These are phyloP conservation scores for Limnanthes douglasii DNA, from an alignment of 345 rosid species.

Conservation along the genomic window DNA sequence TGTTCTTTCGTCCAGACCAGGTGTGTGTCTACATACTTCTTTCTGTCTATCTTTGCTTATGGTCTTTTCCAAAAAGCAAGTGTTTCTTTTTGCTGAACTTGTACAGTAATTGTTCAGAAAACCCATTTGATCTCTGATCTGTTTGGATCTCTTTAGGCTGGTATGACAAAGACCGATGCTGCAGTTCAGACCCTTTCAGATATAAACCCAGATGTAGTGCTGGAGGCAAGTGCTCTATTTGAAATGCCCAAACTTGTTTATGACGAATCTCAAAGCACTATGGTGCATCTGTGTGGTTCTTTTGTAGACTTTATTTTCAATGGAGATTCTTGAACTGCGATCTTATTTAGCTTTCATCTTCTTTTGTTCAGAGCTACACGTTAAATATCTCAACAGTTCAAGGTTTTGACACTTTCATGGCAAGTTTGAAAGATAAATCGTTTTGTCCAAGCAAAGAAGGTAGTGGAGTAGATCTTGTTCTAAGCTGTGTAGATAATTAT, in stretches of 20 bases:
- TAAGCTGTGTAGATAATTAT: conserved; percentile 94
- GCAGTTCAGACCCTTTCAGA: conserved; percentile 94
- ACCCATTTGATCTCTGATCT: conserved; percentile 2
- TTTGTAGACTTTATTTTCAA: conserved; percentile 2
- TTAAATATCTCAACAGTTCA: conserved; percentile 81
- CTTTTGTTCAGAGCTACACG: conserved; percentile 58
- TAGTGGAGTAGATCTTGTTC: conserved; percentile 83
- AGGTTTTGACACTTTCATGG: conserved; percentile 83
- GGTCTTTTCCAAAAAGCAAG: not conserved
- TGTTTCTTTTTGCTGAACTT: not conserved
- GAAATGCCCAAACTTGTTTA: conserved; percentile 2
- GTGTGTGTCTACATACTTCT: conserved; percentile 14
- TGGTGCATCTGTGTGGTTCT: not conserved
- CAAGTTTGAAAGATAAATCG: conserved; percentile 56
- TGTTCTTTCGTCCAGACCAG: conserved; percentile 96
- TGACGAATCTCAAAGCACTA: not conserved
- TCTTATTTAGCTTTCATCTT: not conserved
- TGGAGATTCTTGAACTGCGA: too few relatives aligned
- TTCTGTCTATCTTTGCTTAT: too few relatives aligned
- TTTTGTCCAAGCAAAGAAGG: conserved; percentile 61
- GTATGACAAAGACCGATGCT: conserved; percentile 99
- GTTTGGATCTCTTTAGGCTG: conserved; percentile 30
- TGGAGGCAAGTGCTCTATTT: conserved; percentile 34
- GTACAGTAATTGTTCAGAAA: not conserved
- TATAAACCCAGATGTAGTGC: conserved; percentile 87